A percentile compares a stretch with the other conserved stretches of the same genome.
These are phyloP conservation scores for Beauveria bassiana DNA, from an alignment of 2,329 filamentous ascomycete species.

Conservation along the genomic window DNA sequence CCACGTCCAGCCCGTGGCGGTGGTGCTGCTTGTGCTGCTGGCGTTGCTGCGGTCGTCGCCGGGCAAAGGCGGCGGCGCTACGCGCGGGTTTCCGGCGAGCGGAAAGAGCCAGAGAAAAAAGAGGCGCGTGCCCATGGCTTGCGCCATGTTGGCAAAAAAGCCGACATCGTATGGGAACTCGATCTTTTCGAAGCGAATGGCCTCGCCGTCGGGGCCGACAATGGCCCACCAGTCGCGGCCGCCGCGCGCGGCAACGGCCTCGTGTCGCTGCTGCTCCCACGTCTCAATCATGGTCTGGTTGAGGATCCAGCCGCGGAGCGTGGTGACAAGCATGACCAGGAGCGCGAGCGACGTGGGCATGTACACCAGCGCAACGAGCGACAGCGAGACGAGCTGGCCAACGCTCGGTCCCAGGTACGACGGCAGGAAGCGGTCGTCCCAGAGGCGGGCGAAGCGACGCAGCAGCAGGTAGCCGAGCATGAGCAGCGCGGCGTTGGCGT, in stretches of 20 bases:
- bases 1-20: conserved; percentile 47
- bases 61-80: conserved; percentile 29
- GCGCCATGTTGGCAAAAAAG: conserved; percentile 63
- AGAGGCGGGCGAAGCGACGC: conserved; percentile 51
- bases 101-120: conserved; percentile 62
- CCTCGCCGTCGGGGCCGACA: conserved; percentile 26
- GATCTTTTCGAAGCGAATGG: conserved; percentile 50
- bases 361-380: conserved; percentile 50
- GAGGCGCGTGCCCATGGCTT: conserved; percentile 67
- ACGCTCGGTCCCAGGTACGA: conserved; percentile 65
- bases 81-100: conserved; percentile 43
- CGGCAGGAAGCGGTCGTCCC: conserved; percentile 58
- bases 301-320: conserved; percentile 51
- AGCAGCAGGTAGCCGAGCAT: conserved; percentile 53
- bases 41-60: conserved; percentile 21
- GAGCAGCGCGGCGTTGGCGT: conserved; percentile 58
- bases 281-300: conserved; percentile 77
- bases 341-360: conserved; percentile 55
- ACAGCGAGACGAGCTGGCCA: conserved; percentile 51
- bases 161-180: conserved; percentile 81
- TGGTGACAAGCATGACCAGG: conserved; percentile 55
- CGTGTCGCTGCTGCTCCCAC: conserved; percentile 64
- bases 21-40: no score
- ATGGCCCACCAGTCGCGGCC: conserved; percentile 38
- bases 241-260: conserved; percentile 43